These are phyloP conservation scores for Jatropha podagrica DNA, from an alignment of 441 rosid genomes.

Conservation along the genomic window DNA sequence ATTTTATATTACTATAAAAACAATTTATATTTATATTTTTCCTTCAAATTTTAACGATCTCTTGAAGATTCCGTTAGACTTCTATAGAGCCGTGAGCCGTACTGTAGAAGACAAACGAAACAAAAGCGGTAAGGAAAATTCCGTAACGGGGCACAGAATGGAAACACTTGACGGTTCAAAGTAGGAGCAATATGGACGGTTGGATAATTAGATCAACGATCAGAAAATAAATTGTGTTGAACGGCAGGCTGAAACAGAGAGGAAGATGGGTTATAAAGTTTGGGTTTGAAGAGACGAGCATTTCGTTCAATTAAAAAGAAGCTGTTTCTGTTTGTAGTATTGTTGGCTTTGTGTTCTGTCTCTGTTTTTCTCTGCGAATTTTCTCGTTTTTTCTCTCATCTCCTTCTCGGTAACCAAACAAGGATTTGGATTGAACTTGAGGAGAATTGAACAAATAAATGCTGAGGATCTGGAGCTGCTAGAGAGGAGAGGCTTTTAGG, in stretches of 20 bases:
- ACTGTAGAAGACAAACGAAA: neutral
- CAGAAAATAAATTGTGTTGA: constrained; percentile 8
- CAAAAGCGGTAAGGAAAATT: neutral
- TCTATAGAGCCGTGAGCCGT: constrained; percentile 26
- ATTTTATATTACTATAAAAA: no score
- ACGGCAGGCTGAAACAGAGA: constrained; percentile 29
- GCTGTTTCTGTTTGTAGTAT: constrained; percentile 18
- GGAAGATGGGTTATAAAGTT: constrained; percentile 27
- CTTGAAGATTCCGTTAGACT: constrained; percentile 36
- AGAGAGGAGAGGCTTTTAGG: constrained; percentile 22
- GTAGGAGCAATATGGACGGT: constrained; percentile 22
- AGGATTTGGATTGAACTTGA: neutral
- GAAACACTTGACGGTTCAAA: constrained; percentile 32
- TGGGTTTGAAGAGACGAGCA: constrained; percentile 25
- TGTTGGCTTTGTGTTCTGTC: constrained; percentile 14
- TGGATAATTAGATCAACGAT: constrained; percentile 31
- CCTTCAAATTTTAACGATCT: neutral
- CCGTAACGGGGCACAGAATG: constrained; percentile 20
- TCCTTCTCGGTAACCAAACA: constrained; percentile 36
- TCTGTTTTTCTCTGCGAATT: constrained; percentile 30
- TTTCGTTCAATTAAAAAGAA: constrained; percentile 32
- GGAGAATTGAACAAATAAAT: constrained; percentile 25
- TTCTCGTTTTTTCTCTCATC: constrained; percentile 34
- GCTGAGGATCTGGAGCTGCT: constrained; percentile 34
- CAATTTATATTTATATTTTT: no score